Percentiles rank a stretch among this genome's conserved stretches.
These are phyloP conservation scores for Blastocystis sp. DNA, from an alignment of 352 stramenopile species.

Conservation along the genomic window DNA sequence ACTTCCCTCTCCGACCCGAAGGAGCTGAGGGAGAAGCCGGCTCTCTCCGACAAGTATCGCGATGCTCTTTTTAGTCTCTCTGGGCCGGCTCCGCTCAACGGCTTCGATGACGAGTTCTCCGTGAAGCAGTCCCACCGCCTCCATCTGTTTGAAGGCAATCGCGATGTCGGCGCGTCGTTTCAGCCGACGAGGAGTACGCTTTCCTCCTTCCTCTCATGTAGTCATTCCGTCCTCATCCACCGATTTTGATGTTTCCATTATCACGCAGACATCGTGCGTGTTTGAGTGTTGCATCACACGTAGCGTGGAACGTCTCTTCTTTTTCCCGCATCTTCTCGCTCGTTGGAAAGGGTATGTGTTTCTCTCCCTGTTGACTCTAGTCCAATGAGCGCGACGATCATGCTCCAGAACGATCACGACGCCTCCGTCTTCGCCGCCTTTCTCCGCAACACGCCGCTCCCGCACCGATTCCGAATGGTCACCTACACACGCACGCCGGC, in stretches of 20 bases:
- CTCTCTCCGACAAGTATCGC: slow-evolving; percentile 7
- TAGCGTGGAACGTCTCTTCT: slow-evolving; percentile 57
- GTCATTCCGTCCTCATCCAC: slow-evolving; percentile 32
- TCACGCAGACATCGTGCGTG: slow-evolving; percentile 53
- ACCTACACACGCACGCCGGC: background rate
- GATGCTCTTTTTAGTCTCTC: slow-evolving; percentile 29
- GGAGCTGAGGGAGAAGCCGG: background rate
- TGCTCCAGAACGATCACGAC: slow-evolving; percentile 8
- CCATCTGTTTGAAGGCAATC: background rate
- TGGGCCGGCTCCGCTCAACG: background rate
- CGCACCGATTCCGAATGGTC: slow-evolving; percentile 1
- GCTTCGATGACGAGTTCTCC: slow-evolving; percentile 21
- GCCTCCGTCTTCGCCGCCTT: background rate
- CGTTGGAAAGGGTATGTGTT: slow-evolving; percentile 20
- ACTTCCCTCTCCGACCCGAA: background rate
- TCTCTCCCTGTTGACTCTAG: slow-evolving; percentile 18
- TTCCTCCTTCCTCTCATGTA: background rate
- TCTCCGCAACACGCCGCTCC: slow-evolving; percentile 19
- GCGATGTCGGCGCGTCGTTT: background rate
- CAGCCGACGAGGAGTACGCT: background rate
- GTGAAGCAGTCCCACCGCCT: background rate
- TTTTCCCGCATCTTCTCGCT: slow-evolving; percentile 17
- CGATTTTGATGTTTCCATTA: slow-evolving; percentile 33
- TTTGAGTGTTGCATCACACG: background rate
- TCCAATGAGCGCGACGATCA: slow-evolving; percentile 15